These are phyloP conservation scores for Myriosclerotinia scirpicola DNA, from an alignment of 2,329 filamentous ascomycete genomes.

Conservation along the genomic window DNA sequence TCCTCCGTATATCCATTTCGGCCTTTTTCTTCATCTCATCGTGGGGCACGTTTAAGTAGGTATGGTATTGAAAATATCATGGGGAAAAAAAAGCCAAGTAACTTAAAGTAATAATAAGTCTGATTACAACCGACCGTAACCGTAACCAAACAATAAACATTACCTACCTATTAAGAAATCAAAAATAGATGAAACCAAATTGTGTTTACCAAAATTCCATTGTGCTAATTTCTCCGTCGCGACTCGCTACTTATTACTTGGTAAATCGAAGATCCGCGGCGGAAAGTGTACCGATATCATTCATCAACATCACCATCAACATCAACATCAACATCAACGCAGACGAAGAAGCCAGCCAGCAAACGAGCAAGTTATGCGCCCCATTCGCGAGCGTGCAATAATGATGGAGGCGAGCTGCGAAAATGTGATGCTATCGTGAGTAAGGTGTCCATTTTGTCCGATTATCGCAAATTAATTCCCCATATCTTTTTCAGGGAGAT, in stretches of 20 bases:
- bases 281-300: neutral
- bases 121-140: too few relatives aligned
- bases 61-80: too few relatives aligned
- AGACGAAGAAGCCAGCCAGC: neutral
- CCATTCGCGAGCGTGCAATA: constrained; percentile 14
- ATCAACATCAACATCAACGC: too few relatives aligned
- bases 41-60: constrained; percentile 6
- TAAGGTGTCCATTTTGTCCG: neutral
- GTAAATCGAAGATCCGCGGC: constrained; percentile 4
- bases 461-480: constrained; percentile 12
- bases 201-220: too few relatives aligned
- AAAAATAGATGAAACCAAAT: too few relatives aligned
- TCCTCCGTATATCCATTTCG: neutral
- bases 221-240: too few relatives aligned
- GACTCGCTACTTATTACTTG: neutral
- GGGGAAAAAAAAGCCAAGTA: too few relatives aligned
- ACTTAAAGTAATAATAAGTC: too few relatives aligned
- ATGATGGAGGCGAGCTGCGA: neutral
- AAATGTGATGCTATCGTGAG: constrained; percentile 10
- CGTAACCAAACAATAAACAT: too few relatives aligned
- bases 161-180: too few relatives aligned
- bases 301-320: too few relatives aligned
- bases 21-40: constrained; percentile 13
- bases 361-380: constrained; percentile 5
- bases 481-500: constrained; percentile 6